Conservation (phyloP, 163 green algal species). For the Scenedesmus sp. region DNA sequence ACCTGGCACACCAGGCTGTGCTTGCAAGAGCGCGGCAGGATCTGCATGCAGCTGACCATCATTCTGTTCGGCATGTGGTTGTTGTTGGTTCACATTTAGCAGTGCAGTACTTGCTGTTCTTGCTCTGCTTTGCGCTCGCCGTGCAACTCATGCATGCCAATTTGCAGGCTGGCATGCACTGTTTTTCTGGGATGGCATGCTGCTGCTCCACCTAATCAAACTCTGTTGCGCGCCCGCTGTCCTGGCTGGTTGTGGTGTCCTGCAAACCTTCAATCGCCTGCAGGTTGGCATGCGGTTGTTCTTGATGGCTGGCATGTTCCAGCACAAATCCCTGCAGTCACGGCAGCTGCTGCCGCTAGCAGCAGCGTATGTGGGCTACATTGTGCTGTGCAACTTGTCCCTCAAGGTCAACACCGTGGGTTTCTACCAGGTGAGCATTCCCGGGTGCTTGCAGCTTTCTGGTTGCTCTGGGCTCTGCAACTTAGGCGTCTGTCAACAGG, state of each 20-base stretch:
- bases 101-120: no score
- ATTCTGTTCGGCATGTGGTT: not conserved
- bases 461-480: not conserved
- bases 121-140: no score
- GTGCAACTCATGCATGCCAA: not conserved
- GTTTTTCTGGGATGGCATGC: not conserved
- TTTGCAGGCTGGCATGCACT: not conserved
- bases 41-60: not conserved
- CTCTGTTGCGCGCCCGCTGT: not conserved
- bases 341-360: slow-evolving; percentile 67
- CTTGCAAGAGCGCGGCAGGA: not conserved
- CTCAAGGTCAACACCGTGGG: slow-evolving; percentile 83
- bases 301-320: slow-evolving; percentile 65
- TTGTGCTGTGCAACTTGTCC: slow-evolving; percentile 82
- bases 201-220: not conserved
- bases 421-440: slow-evolving; percentile 75
- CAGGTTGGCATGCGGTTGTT: slow-evolving; percentile 70
- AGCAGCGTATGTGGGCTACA: slow-evolving; percentile 78
- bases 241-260: not conserved
- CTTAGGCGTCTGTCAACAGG: not conserved
- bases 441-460: not conserved
- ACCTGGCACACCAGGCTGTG: not conserved
- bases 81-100: no score
- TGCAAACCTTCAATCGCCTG: not conserved
- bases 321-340: slow-evolving; percentile 63